phyloP scores from a whole-genome alignment of 805 yeast species.

The Kodamaea hsintzibuensis region DNA sequence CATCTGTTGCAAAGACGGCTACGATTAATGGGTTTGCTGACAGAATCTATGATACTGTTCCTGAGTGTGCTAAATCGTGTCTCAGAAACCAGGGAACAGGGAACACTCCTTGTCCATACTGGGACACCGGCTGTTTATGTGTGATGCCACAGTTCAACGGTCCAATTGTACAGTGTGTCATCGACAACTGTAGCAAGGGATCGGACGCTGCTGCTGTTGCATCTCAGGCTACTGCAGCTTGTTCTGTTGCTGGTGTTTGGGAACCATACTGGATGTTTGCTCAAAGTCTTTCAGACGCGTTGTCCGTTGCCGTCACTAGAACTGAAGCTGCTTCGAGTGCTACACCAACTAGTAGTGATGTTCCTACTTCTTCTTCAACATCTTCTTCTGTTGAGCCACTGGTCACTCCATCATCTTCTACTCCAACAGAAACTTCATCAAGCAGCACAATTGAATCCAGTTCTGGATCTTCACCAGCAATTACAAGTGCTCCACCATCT shows the following conservation, averaged over 20 bases:
- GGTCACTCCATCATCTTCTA: constrained; percentile 3
- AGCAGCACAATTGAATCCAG: not conserved
- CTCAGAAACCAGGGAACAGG: constrained; percentile 31
- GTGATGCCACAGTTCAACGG: constrained; percentile 38
- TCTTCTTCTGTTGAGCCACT: constrained; percentile 7
- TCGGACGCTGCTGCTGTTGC: constrained; percentile 30
- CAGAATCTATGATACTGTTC: constrained; percentile 32
- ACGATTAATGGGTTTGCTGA: constrained; percentile 46
- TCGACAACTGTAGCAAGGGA: constrained; percentile 25
- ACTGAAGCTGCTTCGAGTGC: constrained; percentile 14
- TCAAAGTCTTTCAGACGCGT: constrained; percentile 22
- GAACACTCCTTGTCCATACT: constrained; percentile 44
- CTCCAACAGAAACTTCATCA: constrained; percentile 3
- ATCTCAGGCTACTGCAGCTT: constrained; percentile 31
- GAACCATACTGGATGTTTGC: constrained; percentile 35
- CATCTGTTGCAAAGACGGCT: constrained; percentile 36
- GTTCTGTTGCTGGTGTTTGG: constrained; percentile 37
- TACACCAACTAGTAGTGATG: constrained; percentile 7
- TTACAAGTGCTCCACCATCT: constrained; percentile 1
- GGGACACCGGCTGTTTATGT: constrained; percentile 50
- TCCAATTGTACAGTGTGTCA: constrained; percentile 35
- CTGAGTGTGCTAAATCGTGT: constrained; percentile 40
- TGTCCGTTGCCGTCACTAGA: constrained; percentile 27
- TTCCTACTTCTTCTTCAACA: constrained; percentile 6
- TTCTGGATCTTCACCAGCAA: not conserved